Conservation (phyloP, 495 filamentous ascomycete genomes). For the Stereocaulon alpinum region DNA sequence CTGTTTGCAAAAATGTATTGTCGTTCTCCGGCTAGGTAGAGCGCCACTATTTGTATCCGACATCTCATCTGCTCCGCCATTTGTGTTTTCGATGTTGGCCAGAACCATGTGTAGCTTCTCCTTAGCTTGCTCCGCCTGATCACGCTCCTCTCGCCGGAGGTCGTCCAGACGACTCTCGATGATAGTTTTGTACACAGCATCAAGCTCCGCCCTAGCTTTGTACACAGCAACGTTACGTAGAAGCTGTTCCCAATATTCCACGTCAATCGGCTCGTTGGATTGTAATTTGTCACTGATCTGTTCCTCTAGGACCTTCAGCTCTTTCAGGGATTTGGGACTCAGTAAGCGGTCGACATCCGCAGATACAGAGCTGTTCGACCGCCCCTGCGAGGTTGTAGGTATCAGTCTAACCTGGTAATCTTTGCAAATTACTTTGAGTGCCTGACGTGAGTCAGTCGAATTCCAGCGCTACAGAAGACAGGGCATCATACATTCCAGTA, state of each 20-base stretch:
- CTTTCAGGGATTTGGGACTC: slow-evolving; percentile 74
- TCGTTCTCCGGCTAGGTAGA: background rate
- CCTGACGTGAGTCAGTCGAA: slow-evolving; percentile 36
- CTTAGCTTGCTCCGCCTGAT: slow-evolving; percentile 54
- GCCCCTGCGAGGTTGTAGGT: slow-evolving; percentile 50
- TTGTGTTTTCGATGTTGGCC: slow-evolving; percentile 5
- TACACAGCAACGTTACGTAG: slow-evolving; percentile 74
- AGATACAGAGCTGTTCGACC: slow-evolving; percentile 70
- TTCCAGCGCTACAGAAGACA: background rate
- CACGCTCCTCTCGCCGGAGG: slow-evolving; percentile 55
- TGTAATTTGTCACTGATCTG: slow-evolving; percentile 76
- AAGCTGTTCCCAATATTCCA: slow-evolving; percentile 94
- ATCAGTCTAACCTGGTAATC: slow-evolving; percentile 61
- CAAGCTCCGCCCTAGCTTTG: slow-evolving; percentile 83
- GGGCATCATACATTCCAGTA: slow-evolving; percentile 63
- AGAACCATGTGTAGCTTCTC: slow-evolving; percentile 40
- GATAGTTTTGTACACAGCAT: slow-evolving; percentile 68
- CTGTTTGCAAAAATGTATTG: slow-evolving; percentile 13
- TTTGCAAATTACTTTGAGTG: slow-evolving; percentile 73
- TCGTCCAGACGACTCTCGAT: slow-evolving; percentile 60
- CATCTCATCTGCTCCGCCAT: background rate
- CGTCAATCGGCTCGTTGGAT: slow-evolving; percentile 86
- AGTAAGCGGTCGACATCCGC: slow-evolving; percentile 81
- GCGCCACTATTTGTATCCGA: no score
- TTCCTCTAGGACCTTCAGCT: slow-evolving; percentile 70